Evolutionary conservation across 768 basidiomycete species (phyloP).

Genomic region (Lyophyllum decastes): DNA sequence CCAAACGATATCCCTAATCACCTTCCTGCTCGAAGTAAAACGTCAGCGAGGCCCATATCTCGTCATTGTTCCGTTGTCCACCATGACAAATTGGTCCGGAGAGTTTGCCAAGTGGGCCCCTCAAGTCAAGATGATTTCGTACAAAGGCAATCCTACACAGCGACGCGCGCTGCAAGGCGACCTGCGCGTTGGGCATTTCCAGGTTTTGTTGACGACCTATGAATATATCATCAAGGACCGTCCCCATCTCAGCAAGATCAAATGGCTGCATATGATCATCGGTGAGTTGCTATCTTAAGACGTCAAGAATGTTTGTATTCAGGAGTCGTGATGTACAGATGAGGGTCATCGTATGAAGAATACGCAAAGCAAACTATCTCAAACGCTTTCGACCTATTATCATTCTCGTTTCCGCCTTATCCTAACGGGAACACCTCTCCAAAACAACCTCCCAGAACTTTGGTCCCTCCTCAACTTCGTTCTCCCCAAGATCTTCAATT

Average conservation of each 20-base stretch:
- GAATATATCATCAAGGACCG: constrained; percentile 98
- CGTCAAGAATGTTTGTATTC: background rate
- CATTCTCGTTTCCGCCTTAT: constrained; percentile 92
- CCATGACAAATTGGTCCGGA: constrained; percentile 96
- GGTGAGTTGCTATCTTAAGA: constrained; percentile 47
- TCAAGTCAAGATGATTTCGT: constrained; percentile 71
- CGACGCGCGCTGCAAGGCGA: constrained; percentile 79
- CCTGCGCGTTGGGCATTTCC: constrained; percentile 80
- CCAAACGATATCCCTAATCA: constrained; percentile 92
- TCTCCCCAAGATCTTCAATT: constrained; percentile 95
- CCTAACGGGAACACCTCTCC: constrained; percentile 92
- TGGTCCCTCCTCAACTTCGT: constrained; percentile 97
- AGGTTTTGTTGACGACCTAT: constrained; percentile 92
- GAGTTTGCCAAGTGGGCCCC: constrained; percentile 99
- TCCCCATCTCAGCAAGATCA: constrained; percentile 84
- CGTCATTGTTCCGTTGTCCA: constrained; percentile 93
- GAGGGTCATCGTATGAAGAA: constrained; percentile 99
- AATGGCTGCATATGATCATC: constrained; percentile 98
- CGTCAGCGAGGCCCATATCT: constrained; percentile 92
- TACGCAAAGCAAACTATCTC: constrained; percentile 82
- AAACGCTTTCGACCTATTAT: constrained; percentile 90
- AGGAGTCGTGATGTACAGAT: constrained; percentile 43
- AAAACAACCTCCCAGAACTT: constrained; percentile 95
- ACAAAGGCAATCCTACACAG: constrained; percentile 89
- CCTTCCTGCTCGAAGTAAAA: constrained; percentile 92